phyloP scores from a whole-genome alignment of 768 basidiomycete species.

The Collybia nuda region DNA sequence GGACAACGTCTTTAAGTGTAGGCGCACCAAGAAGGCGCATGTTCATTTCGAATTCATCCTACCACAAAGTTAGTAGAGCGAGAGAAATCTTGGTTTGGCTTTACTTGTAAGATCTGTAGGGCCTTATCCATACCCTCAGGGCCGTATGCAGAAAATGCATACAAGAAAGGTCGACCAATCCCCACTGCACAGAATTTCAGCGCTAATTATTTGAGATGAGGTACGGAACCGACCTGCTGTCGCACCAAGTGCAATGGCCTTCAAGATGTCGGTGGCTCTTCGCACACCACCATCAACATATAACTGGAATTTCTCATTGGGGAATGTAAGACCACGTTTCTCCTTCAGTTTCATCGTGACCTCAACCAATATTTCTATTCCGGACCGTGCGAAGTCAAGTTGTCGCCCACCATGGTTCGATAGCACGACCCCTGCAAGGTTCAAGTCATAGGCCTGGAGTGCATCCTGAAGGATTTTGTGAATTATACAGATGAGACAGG shows the following conservation, averaged over 20 bases:
- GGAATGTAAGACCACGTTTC: constrained; percentile 67
- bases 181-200: constrained; percentile 52
- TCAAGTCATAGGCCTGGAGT: constrained; percentile 76
- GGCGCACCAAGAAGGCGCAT: constrained; percentile 88
- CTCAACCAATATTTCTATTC: constrained; percentile 87
- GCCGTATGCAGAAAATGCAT: constrained; percentile 89
- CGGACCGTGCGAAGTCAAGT: constrained; percentile 81
- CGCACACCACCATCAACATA: constrained; percentile 95
- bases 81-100: constrained; percentile 13
- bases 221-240: constrained; percentile 58
- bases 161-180: constrained; percentile 83
- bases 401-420: constrained; percentile 86
- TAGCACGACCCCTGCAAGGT: constrained; percentile 76
- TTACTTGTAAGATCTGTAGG: constrained; percentile 72
- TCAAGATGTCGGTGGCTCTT: constrained; percentile 85
- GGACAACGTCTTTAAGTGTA: constrained; percentile 75
- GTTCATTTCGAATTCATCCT: constrained; percentile 99
- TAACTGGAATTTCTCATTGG: constrained; percentile 79
- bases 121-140: constrained; percentile 84
- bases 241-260: constrained; percentile 87
- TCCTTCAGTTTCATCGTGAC: constrained; percentile 73
- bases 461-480: constrained; percentile 55
- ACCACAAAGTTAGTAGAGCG: background rate
- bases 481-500: background rate
- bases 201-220: constrained; percentile 26